Percentiles rank a stretch among this genome's conserved stretches.
Evolutionary conservation across 805 yeast genomes (phyloP).

Genomic region (Ogataea nonfermentans): DNA sequence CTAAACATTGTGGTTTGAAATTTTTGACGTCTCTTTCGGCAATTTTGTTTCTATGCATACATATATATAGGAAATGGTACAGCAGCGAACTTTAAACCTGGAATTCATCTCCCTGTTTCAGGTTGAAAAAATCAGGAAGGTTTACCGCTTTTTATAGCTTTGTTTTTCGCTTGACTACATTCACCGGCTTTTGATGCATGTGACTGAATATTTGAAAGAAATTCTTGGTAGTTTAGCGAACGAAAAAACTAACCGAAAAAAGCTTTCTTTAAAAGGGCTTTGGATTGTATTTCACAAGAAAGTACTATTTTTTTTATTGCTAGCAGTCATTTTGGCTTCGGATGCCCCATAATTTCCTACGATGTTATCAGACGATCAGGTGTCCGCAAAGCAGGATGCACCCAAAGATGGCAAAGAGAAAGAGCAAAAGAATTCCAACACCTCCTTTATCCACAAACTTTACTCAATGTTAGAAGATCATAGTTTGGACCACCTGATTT

Average conservation of each 20-base stretch:
- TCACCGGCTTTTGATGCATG: too few species aligned
- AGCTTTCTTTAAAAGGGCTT: neutral
- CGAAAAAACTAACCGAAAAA: constrained; percentile 2
- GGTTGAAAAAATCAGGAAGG: too few species aligned
- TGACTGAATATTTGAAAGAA: too few species aligned
- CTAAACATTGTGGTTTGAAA: constrained; percentile 16
- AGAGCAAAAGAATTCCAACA: constrained; percentile 29
- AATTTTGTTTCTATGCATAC: constrained; percentile 4
- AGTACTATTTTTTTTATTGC: neutral
- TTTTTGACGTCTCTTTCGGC: neutral
- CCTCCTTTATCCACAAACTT: constrained; percentile 77
- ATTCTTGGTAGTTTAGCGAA: neutral
- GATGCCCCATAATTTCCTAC: neutral
- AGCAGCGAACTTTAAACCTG: neutral
- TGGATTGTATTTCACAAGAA: neutral
- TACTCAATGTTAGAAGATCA: constrained; percentile 88
- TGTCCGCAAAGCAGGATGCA: constrained; percentile 10
- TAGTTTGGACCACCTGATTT: constrained; percentile 67
- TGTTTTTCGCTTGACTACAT: too few species aligned
- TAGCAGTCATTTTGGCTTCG: neutral
- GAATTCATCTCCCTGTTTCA: neutral
- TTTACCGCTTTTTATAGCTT: too few species aligned
- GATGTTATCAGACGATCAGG: constrained; percentile 14
- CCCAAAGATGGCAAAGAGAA: constrained; percentile 1
- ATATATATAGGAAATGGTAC: neutral